phyloP scores from a whole-genome alignment of 164 flowering plant genomes.

The Vitis labrusca region DNA sequence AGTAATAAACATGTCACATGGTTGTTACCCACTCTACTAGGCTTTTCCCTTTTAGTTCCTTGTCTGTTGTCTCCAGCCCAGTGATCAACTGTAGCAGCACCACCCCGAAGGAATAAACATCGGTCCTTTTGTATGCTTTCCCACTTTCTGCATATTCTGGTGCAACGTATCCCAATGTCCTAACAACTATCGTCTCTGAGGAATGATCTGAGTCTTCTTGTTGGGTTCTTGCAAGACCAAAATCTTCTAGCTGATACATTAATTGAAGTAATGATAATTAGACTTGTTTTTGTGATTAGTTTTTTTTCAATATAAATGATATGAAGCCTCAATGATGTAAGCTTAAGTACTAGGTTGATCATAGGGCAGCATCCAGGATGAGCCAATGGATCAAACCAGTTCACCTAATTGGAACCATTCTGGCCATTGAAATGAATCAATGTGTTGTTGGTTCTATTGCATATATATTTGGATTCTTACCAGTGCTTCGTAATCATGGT shows the following conservation, averaged over 20 bases:
- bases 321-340: too few relatives aligned
- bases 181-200: slow-evolving; percentile 53
- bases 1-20: neutral
- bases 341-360: neutral
- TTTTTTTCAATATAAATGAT: too few relatives aligned
- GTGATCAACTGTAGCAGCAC: slow-evolving; percentile 67
- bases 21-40: slow-evolving; percentile 70
- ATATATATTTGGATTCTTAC: slow-evolving; percentile 23
- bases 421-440: neutral
- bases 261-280: neutral
- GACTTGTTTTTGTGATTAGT: neutral
- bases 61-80: slow-evolving; percentile 53
- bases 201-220: slow-evolving; percentile 36
- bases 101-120: slow-evolving; percentile 74
- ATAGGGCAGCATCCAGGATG: too few relatives aligned
- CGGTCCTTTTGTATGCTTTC: slow-evolving; percentile 62
- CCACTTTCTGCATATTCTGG: slow-evolving; percentile 81
- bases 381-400: neutral
- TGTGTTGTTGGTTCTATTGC: neutral
- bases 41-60: slow-evolving; percentile 45
- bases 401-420: neutral
- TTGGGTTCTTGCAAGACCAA: slow-evolving; percentile 68
- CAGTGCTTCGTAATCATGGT: slow-evolving; percentile 63
- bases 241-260: slow-evolving; percentile 65
- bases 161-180: slow-evolving; percentile 72